phyloP scores from a whole-genome alignment of 139 green algal genomes.

The Chlamydomonas sphaeroides region DNA sequence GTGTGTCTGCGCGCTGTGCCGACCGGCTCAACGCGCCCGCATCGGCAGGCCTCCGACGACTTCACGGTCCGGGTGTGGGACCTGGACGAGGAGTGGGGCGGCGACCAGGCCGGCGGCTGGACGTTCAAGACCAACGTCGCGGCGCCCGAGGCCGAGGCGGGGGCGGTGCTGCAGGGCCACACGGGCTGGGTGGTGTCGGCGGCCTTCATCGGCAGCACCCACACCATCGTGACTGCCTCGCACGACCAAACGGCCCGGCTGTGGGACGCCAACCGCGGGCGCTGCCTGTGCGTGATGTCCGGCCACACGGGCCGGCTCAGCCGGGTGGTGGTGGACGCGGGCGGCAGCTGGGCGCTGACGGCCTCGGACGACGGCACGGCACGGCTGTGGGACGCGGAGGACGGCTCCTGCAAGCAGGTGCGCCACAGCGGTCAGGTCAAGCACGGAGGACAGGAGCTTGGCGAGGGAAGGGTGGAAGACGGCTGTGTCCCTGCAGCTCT shows the following conservation, averaged over 20 bases:
- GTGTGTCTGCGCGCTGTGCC: too few species aligned
- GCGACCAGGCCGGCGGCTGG: too few species aligned
- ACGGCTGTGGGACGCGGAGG: conserved; percentile 68
- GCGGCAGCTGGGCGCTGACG: conserved; percentile 61
- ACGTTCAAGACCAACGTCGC: too few species aligned
- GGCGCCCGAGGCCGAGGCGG: too few species aligned
- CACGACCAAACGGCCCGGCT: conserved; percentile 61
- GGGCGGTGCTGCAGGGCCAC: conserved; percentile 64
- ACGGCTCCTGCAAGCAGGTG: conserved; percentile 31
- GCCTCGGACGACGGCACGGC: conserved; percentile 73
- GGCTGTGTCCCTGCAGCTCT: too few species aligned
- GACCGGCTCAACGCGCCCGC: too few species aligned
- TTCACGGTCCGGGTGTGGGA: too few species aligned
- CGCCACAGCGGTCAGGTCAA: too few species aligned
- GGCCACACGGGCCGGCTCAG: conserved; percentile 48
- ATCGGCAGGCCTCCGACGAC: too few species aligned
- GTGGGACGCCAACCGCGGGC: conserved; percentile 60
- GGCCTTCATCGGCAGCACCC: conserved; percentile 36
- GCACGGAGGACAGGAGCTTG: too few species aligned
- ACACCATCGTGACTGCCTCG: conserved; percentile 23
- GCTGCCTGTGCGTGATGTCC: conserved; percentile 57
- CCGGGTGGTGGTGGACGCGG: conserved; percentile 19
- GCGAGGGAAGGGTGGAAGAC: too few species aligned
- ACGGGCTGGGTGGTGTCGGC: conserved; percentile 58
- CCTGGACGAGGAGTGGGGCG: too few species aligned